phyloP scores from a whole-genome alignment of 305 asterid species.

The Caryopteris hybrid region DNA sequence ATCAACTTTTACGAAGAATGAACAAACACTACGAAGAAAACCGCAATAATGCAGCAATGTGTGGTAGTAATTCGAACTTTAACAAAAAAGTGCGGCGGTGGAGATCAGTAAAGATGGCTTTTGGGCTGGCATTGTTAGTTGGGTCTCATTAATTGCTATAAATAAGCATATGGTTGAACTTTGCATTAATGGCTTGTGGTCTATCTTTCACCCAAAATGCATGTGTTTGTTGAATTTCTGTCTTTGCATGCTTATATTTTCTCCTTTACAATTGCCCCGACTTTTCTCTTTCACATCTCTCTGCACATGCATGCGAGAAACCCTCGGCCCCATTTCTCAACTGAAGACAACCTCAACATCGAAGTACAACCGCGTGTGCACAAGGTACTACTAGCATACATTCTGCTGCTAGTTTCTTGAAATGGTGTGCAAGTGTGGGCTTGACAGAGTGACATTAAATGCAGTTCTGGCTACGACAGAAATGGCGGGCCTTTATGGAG shows the following conservation, averaged over 20 bases:
- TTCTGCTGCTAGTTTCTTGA: neutral
- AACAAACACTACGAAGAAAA: neutral
- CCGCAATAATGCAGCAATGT: neutral
- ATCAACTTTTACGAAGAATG: constrained; percentile 20
- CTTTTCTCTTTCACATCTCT: neutral
- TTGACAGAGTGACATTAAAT: constrained; percentile 24
- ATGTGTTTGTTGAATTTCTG: constrained; percentile 17
- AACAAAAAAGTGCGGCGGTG: constrained; percentile 25
- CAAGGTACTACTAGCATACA: constrained; percentile 20
- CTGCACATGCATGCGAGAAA: constrained; percentile 22
- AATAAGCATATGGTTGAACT: constrained; percentile 32
- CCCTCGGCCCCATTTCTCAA: neutral
- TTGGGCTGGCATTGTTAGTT: constrained; percentile 47
- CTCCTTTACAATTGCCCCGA: neutral
- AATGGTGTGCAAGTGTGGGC: neutral
- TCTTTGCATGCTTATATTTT: neutral
- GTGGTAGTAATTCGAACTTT: neutral
- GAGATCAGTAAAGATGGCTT: constrained; percentile 27
- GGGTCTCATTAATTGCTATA: constrained; percentile 37
- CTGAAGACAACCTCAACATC: neutral
- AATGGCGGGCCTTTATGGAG: constrained; percentile 25
- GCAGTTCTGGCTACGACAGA: constrained; percentile 17
- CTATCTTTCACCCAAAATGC: constrained; percentile 11
- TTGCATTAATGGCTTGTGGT: constrained; percentile 40
- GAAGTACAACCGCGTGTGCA: constrained; percentile 18